Percentiles rank a stretch among this genome's conserved stretches.
Evolutionary conservation across 306 rosid genomes (phyloP).

Genomic region (Cucurbita argyrosperma): DNA sequence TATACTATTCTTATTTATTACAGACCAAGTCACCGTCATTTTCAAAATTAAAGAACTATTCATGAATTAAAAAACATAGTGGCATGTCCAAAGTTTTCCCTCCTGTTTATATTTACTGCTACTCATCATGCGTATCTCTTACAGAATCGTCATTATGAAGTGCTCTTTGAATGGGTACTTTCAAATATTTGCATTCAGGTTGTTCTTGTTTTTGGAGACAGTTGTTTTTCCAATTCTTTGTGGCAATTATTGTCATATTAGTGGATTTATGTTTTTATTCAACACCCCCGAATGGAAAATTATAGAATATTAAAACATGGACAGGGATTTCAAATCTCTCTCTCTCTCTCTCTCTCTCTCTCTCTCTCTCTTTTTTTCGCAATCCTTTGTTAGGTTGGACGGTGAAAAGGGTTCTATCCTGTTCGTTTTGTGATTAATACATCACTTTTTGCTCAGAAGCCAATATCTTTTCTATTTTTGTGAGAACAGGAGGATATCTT

Average conservation of each 20-base stretch:
- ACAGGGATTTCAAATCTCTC: not conserved
- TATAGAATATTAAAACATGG: not conserved
- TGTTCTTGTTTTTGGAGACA: not conserved
- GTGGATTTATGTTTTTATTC: not conserved
- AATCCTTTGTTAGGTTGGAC: not conserved
- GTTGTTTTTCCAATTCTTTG: not conserved
- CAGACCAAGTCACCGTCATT: too few relatives aligned
- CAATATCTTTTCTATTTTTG: not conserved
- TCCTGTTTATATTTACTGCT: not conserved
- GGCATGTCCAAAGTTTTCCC: too few relatives aligned
- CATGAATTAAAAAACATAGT: too few relatives aligned
- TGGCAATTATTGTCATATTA: not conserved
- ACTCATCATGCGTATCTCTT: not conserved
- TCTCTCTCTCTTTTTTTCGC: not conserved
- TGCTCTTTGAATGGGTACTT: not conserved
- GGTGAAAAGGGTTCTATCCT: not conserved
- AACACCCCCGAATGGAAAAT: not conserved
- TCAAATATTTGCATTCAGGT: not conserved
- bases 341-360: too few relatives aligned
- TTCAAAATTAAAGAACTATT: too few relatives aligned
- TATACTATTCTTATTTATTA: too few relatives aligned
- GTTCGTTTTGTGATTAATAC: not conserved
- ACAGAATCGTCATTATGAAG: not conserved
- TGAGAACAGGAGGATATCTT: constrained; percentile 47
- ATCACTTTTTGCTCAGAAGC: not conserved